Conservation (phyloP, 2,329 filamentous ascomycete species). For the Xylariales sp. region DNA sequence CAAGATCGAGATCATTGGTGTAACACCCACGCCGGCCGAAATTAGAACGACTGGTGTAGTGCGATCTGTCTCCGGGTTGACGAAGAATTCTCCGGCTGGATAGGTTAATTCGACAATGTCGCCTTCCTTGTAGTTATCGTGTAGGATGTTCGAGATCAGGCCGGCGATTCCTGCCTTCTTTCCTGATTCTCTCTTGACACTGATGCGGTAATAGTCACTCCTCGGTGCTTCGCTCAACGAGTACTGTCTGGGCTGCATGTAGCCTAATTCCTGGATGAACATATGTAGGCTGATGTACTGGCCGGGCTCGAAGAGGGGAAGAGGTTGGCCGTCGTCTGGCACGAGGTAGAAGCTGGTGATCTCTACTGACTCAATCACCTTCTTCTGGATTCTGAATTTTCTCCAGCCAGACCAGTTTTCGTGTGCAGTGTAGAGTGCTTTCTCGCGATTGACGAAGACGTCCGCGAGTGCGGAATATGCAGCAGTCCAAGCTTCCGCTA, state of each 20-base stretch:
- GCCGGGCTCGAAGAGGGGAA: slow-evolving; percentile 63
- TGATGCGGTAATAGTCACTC: slow-evolving; percentile 62
- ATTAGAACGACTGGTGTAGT: slow-evolving; percentile 58
- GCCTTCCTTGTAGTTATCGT: slow-evolving; percentile 42
- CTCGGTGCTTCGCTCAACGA: slow-evolving; percentile 58
- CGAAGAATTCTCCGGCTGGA: slow-evolving; percentile 58
- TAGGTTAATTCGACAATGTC: slow-evolving; percentile 51
- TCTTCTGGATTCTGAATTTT: slow-evolving; percentile 52
- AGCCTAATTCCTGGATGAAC: slow-evolving; percentile 55
- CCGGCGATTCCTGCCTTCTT: slow-evolving; percentile 34
- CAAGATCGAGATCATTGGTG: slow-evolving; percentile 62
- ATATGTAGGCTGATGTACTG: slow-evolving; percentile 68
- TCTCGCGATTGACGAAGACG: slow-evolving; percentile 64
- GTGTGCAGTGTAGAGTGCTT: slow-evolving; percentile 49
- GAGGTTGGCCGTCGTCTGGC: slow-evolving; percentile 51
- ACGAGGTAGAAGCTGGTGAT: slow-evolving; percentile 68
- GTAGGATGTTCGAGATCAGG: slow-evolving; percentile 49
- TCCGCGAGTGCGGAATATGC: slow-evolving; percentile 69
- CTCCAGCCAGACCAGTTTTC: slow-evolving; percentile 45
- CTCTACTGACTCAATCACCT: slow-evolving; percentile 53
- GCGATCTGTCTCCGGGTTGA: slow-evolving; percentile 39
- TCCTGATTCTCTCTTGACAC: slow-evolving; percentile 61
- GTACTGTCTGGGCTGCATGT: slow-evolving; percentile 70
- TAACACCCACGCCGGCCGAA: slow-evolving; percentile 65
- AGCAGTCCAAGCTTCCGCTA: slow-evolving; percentile 65